These are phyloP conservation scores for Aspergillus glaucus DNA, from an alignment of 2,329 filamentous ascomycete species.

Conservation along the genomic window DNA sequence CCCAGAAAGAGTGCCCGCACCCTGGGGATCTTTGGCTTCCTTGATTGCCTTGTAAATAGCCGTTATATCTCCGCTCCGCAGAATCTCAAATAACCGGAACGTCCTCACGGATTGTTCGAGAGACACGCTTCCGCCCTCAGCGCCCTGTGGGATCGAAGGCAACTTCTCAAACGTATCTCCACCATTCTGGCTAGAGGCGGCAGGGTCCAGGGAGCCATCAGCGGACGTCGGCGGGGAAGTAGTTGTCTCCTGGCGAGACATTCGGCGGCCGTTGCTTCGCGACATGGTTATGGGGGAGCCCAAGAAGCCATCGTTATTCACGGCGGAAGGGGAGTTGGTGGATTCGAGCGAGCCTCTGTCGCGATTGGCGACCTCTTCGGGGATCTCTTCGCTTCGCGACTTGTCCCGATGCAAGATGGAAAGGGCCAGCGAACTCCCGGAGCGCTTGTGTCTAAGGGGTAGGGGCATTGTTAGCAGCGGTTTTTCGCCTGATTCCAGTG, in stretches of 20 bases:
- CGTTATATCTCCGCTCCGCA: slow-evolving; percentile 83
- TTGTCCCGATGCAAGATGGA: slow-evolving; percentile 50
- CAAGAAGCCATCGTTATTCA: slow-evolving; percentile 6
- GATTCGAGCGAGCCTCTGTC: slow-evolving; percentile 23
- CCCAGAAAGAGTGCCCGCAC: slow-evolving; percentile 48
- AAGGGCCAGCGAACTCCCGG: slow-evolving; percentile 49
- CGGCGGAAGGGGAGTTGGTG: slow-evolving; percentile 14
- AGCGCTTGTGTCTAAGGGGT: slow-evolving; percentile 45
- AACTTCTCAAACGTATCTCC: slow-evolving; percentile 24
- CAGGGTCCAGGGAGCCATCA: slow-evolving; percentile 22
- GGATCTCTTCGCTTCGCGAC: slow-evolving; percentile 39
- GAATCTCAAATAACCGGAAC: slow-evolving; percentile 87
- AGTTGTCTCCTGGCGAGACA: slow-evolving; percentile 18
- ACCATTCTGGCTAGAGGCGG: slow-evolving; percentile 17
- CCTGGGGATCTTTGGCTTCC: slow-evolving; percentile 50
- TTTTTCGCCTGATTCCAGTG: not conserved
- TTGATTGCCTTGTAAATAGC: slow-evolving; percentile 79
- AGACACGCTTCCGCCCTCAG: slow-evolving; percentile 39
- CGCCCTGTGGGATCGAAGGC: slow-evolving; percentile 24
- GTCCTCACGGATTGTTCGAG: slow-evolving; percentile 93
- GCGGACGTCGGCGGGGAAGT: slow-evolving; percentile 14
- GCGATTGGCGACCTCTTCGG: slow-evolving; percentile 19
- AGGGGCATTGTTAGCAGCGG: slow-evolving; percentile 18
- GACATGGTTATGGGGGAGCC: slow-evolving; percentile 18
- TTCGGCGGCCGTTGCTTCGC: slow-evolving; percentile 26